These are phyloP conservation scores for Dioszegia crocea DNA, from an alignment of 768 basidiomycete genomes.

Conservation along the genomic window DNA sequence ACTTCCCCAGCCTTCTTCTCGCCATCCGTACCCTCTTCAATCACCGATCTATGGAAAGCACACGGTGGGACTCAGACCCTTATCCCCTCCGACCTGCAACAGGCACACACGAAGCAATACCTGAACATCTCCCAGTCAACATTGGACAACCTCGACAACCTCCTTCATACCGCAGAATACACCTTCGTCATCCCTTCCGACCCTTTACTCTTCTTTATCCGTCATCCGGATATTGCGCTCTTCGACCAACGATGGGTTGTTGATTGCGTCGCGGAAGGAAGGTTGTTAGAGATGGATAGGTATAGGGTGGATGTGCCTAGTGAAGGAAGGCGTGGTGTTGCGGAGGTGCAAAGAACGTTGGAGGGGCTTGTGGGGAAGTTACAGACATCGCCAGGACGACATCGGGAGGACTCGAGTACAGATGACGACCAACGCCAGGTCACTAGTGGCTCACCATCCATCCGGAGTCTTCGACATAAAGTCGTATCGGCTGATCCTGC, in stretches of 20 bases:
- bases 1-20: constrained; percentile 8
- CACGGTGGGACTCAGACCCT: background rate
- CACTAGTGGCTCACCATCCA: no score
- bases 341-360: background rate
- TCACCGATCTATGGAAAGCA: background rate
- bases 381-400: background rate
- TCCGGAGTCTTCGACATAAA: no score
- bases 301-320: background rate
- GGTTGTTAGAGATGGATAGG: background rate
- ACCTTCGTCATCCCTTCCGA: background rate
- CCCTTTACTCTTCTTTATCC: background rate
- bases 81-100: background rate
- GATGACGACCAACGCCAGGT: no score
- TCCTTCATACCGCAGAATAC: background rate
- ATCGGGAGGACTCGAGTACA: no score
- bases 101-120: background rate
- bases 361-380: background rate
- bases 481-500: no score
- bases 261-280: background rate
- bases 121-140: background rate
- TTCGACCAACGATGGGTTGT: background rate
- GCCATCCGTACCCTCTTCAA: background rate
- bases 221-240: background rate
- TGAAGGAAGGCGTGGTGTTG: background rate
- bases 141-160: background rate